These are phyloP conservation scores for Hordeum pubiflorum DNA, from an alignment of 202 grass and related monocot genomes.

Conservation along the genomic window DNA sequence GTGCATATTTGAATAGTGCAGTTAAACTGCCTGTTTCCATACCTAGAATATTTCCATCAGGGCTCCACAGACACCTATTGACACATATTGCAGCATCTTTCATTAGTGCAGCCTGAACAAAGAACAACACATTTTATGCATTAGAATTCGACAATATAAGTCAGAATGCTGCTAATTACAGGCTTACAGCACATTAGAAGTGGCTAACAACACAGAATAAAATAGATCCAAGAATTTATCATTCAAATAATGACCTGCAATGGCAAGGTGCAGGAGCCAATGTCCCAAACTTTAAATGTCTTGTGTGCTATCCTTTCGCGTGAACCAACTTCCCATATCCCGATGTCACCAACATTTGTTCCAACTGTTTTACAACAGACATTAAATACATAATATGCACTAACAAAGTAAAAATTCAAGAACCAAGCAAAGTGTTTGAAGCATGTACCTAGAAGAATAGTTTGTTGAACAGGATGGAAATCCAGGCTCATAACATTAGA, in stretches of 20 bases:
- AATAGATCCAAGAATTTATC: not conserved
- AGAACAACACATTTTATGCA: constrained; percentile 1
- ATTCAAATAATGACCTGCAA: constrained; percentile 57
- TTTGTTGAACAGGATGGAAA: constrained; percentile 89
- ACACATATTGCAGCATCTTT: constrained; percentile 98
- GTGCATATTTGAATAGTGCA: not conserved
- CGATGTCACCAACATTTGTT: constrained; percentile 96
- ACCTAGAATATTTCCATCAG: constrained; percentile 94
- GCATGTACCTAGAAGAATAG: constrained; percentile 76
- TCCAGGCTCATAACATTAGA: constrained; percentile 95
- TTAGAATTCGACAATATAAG: constrained; percentile 12
- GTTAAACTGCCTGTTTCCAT: constrained; percentile 5
- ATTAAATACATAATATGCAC: constrained; percentile 16
- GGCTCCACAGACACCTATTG: constrained; percentile 97
- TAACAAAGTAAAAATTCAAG: constrained; percentile 13
- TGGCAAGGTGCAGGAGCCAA: constrained; percentile 62
- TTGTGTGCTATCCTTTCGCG: constrained; percentile 91
- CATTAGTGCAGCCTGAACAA: constrained; percentile 75
- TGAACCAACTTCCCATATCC: constrained; percentile 96
- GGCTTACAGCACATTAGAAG: constrained; percentile 10
- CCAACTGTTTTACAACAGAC: constrained; percentile 51
- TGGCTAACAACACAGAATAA: constrained; percentile 1
- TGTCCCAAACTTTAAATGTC: constrained; percentile 93
- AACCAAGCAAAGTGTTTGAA: not conserved
- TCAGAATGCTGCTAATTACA: constrained; percentile 17